Conservation (phyloP, 1,284 basidiomycete species). For the Apiotrichum brassicae region DNA sequence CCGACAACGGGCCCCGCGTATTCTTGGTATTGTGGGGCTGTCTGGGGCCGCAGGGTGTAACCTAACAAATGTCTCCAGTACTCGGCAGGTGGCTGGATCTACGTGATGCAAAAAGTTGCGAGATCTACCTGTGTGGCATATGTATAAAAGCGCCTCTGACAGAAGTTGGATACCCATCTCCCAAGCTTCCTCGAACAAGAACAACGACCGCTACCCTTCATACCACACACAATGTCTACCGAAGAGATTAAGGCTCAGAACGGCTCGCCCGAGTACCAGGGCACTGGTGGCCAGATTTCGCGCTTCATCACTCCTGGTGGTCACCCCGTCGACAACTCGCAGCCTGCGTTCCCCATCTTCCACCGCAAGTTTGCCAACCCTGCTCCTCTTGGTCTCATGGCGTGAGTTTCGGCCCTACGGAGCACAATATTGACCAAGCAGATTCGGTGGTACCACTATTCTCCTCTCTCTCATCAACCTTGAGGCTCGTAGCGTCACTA, state of each 20-base stretch:
- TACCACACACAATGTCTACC: not conserved
- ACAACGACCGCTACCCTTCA: too few relatives aligned
- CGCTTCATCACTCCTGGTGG: constrained; percentile 40
- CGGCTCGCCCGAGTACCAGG: constrained; percentile 19
- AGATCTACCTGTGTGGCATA: too few relatives aligned
- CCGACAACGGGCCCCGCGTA: too few relatives aligned
- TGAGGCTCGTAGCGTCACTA: constrained; percentile 42
- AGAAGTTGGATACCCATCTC: too few relatives aligned
- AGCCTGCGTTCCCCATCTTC: constrained; percentile 43
- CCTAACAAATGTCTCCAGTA: too few relatives aligned
- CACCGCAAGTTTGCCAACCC: constrained; percentile 52
- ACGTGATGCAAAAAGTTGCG: too few relatives aligned
- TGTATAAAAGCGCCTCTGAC: too few relatives aligned
- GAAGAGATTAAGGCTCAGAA: constrained; percentile 2
- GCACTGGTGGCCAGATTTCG: constrained; percentile 22
- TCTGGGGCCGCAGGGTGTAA: too few relatives aligned
- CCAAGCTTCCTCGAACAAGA: too few relatives aligned
- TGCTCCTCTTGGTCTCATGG: constrained; percentile 51
- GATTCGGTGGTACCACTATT: constrained; percentile 52
- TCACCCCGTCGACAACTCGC: constrained; percentile 43
- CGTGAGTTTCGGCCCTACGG: constrained; percentile 19
- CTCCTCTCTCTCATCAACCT: constrained; percentile 50
- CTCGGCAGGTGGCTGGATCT: too few relatives aligned
- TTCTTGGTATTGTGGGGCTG: too few relatives aligned
- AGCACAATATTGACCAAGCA: not conserved